These are phyloP conservation scores for Mimosa pudica DNA, from an alignment of 306 rosid species.

Conservation along the genomic window DNA sequence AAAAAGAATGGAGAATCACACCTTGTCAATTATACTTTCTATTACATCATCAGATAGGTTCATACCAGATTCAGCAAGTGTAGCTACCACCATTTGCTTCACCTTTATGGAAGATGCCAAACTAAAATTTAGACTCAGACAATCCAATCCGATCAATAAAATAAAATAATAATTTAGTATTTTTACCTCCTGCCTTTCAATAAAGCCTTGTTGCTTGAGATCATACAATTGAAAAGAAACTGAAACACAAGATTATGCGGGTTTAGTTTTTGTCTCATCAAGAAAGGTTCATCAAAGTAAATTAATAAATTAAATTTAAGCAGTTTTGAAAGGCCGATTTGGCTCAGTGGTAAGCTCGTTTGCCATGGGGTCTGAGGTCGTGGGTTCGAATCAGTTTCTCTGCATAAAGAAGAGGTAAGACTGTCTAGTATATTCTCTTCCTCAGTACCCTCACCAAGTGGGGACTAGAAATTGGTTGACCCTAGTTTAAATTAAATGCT, in stretches of 20 bases:
- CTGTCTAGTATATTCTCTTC: too few relatives aligned
- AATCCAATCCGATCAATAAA: constrained; percentile 9
- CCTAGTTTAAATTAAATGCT: not conserved
- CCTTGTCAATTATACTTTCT: constrained; percentile 99
- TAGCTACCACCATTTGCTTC: constrained; percentile 99
- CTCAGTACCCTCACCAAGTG: too few relatives aligned
- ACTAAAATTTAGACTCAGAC: not conserved
- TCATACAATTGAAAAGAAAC: constrained; percentile 97
- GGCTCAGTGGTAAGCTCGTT: too few relatives aligned
- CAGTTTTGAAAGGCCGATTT: too few relatives aligned
- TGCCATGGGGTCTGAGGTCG: too few relatives aligned
- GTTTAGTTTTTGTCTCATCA: constrained; percentile 11
- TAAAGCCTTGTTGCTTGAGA: constrained; percentile 98
- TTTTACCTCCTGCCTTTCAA: constrained; percentile 95
- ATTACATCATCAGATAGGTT: constrained; percentile 94
- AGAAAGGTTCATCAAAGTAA: constrained; percentile 8
- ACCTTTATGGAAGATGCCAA: constrained; percentile 53
- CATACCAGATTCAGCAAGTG: constrained; percentile 99
- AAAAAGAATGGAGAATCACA: constrained; percentile 46
- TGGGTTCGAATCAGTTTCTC: too few relatives aligned
- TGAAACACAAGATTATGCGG: constrained; percentile 44
- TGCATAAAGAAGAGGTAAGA: too few relatives aligned
- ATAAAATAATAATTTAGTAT: not conserved
- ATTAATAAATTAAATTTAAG: constrained; percentile 11
- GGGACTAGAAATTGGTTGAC: too few relatives aligned